Conservation (phyloP, 176 grass and related monocot genomes). For the Ensete glaucum region DNA sequence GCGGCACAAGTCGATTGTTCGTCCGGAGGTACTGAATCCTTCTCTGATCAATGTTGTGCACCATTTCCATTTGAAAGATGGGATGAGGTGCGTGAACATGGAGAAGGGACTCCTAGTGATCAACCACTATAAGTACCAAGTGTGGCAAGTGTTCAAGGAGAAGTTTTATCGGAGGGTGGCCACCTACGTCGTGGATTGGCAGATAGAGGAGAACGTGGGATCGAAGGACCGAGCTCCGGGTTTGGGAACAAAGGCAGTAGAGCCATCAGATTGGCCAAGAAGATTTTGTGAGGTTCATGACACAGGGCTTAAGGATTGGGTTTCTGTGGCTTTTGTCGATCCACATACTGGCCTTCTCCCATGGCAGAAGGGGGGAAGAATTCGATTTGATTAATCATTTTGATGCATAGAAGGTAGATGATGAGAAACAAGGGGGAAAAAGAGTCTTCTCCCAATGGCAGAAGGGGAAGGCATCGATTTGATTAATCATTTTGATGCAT, state of each 20-base stretch:
- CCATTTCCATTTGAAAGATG: constrained; percentile 90
- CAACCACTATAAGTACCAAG: constrained; percentile 99
- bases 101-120: constrained; percentile 70
- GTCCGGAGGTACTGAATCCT: constrained; percentile 58
- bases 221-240: constrained; percentile 90
- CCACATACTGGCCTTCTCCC: constrained; percentile 53
- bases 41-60: constrained; percentile 93
- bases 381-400: constrained; percentile 21
- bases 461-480: constrained; percentile 22
- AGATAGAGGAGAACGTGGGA: constrained; percentile 82
- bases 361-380: constrained; percentile 43
- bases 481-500: constrained; percentile 2
- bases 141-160: constrained; percentile 97
- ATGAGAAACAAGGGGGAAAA: no score
- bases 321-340: constrained; percentile 38
- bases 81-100: constrained; percentile 66
- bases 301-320: constrained; percentile 68
- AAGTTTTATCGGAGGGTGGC: constrained; percentile 82
- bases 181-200: constrained; percentile 91
- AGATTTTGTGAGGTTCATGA: constrained; percentile 91
- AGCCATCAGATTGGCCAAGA: constrained; percentile 72
- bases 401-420: constrained; percentile 14
- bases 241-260: constrained; percentile 76
- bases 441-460: constrained; percentile 87
- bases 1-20: constrained; percentile 85